phyloP scores from a whole-genome alignment of 768 basidiomycete species.

The Tylopilus cervinicoccineus region DNA sequence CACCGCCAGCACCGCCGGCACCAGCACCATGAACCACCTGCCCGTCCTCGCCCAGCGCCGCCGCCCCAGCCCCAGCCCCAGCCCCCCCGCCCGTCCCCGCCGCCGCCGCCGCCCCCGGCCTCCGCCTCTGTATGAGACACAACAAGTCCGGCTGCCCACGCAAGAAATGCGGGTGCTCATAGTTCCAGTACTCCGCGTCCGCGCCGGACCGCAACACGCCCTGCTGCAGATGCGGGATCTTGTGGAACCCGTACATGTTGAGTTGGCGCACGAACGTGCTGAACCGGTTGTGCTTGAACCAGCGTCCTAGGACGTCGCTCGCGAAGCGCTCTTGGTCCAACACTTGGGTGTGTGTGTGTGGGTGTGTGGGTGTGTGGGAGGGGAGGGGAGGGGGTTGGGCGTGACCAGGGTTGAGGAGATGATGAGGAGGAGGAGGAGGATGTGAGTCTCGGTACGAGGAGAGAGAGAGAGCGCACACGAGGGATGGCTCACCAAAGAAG shows the following conservation, averaged over 20 bases:
- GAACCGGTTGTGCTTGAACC: slow-evolving; percentile 98
- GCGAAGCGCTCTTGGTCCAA: slow-evolving; percentile 90
- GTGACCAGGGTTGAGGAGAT: too few species aligned
- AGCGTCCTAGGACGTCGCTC: slow-evolving; percentile 82
- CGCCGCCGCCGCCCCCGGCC: slow-evolving; percentile 34
- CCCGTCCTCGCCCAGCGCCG: too few species aligned
- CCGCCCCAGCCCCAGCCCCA: too few species aligned
- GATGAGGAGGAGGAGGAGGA: too few species aligned
- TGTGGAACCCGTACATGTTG: slow-evolving; percentile 97
- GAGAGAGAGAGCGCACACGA: slow-evolving; percentile 1
- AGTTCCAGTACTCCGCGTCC: slow-evolving; percentile 86
- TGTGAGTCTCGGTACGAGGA: not conserved
- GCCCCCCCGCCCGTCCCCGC: too few species aligned
- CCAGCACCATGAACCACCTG: too few species aligned
- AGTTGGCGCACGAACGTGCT: slow-evolving; percentile 92
- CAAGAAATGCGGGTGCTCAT: slow-evolving; percentile 85
- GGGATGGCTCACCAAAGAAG: slow-evolving; percentile 86
- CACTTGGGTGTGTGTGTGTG: too few species aligned
- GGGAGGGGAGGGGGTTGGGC: too few species aligned
- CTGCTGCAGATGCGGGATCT: slow-evolving; percentile 94
- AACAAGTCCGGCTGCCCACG: slow-evolving; percentile 87
- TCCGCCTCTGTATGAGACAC: slow-evolving; percentile 85
- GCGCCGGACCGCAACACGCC: slow-evolving; percentile 83
- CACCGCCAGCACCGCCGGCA: too few species aligned
- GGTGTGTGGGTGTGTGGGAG: too few species aligned